Base-by-base conservation (phyloP, 2,329 filamentous ascomycete species). In the Curvularia hawaiiensis region DNA sequence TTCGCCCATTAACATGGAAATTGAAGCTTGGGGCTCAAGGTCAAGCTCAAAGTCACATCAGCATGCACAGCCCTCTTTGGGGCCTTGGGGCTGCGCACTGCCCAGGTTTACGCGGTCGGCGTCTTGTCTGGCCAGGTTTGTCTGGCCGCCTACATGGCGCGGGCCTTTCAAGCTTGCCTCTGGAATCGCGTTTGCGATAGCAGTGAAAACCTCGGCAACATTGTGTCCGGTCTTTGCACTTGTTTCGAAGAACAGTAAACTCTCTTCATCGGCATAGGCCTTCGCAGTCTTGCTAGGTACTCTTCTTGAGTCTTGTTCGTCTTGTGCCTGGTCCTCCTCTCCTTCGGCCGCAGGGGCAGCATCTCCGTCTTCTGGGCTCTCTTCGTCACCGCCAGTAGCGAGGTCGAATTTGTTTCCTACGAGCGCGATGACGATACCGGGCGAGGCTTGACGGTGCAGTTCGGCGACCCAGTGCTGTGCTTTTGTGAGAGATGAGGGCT, bases 401-500 rank as follows among this genome's bases (percentile, higher is more conserved):
- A 99, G 83, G 83, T 99, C 94, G 61, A 95, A 84, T 51, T 75
- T 77, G 85, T 99, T 99, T 72, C 94, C 94, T 38, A 98, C 95
- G 44, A 99, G 86, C 53, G 94, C 92, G 72, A 99, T 98, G 57
- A 98, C 94, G 70, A 99, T 98, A 26, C 94, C 94, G 2, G 94
- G 94, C 11, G 90, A 95, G 1, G 95, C 95, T 80, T 99, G 95
- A 73, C 94, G 88, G 81, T 98, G 94, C 56, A 99, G 85, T 80
- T 99, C 94, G 55, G 94, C 94, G 54, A 99, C 93, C 94, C 94
- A 99, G 83, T 98, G 94, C 81, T 96, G 96, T 52, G 95, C 95
- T 82, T 99, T 98, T 79, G 92, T 88, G 68, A 99, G 88, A 47
- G 92, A 97, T 49, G 92, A 95, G 43, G 93, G 90, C 79, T 98